These are phyloP conservation scores for Picocystis sp. DNA, from an alignment of 163 green algal species.

Conservation along the genomic window DNA sequence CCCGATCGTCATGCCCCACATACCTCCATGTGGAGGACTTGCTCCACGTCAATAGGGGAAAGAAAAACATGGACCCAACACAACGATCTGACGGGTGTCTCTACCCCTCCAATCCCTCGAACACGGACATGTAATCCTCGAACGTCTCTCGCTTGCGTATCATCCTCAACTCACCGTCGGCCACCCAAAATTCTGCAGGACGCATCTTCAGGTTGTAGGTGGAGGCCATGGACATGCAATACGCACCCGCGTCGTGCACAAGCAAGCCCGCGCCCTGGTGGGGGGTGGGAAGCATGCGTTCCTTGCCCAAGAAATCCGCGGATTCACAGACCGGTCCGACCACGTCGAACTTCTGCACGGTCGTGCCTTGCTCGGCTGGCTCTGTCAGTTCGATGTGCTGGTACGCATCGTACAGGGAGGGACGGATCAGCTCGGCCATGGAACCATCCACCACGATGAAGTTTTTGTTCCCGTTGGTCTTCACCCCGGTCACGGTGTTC, in stretches of 20 bases:
- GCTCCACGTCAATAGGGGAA: too few species aligned
- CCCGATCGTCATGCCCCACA: too few species aligned
- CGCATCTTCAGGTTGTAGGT: conserved; percentile 96
- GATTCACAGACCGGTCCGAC: conserved; percentile 93
- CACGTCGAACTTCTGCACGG: conserved; percentile 60
- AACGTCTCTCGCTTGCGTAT: conserved; percentile 71
- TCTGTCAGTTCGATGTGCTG: conserved; percentile 92
- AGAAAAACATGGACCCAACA: too few species aligned
- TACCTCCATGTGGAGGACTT: too few species aligned
- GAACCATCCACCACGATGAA: conserved; percentile 92
- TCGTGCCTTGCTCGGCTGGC: conserved; percentile 14
- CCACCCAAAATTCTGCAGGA: conserved; percentile 84
- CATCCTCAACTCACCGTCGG: conserved; percentile 39
- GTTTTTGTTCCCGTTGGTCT: conserved; percentile 94
- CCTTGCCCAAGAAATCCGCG: conserved; percentile 91
- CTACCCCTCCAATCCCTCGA: conserved; percentile 32
- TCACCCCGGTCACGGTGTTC: conserved; percentile 77
- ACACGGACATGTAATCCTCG: conserved; percentile 66
- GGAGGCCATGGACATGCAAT: conserved; percentile 96
- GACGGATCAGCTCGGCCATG: conserved; percentile 83
- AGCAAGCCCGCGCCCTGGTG: conserved; percentile 53
- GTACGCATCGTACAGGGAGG: conserved; percentile 69
- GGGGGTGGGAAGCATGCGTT: conserved; percentile 42
- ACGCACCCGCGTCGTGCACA: conserved; percentile 85
- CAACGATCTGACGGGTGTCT: too few species aligned